Percentiles rank a stretch among this genome's conserved stretches.
These are phyloP conservation scores for Akanthomyces uredinophilus DNA, from an alignment of 2,329 filamentous ascomycete genomes.

Conservation along the genomic window DNA sequence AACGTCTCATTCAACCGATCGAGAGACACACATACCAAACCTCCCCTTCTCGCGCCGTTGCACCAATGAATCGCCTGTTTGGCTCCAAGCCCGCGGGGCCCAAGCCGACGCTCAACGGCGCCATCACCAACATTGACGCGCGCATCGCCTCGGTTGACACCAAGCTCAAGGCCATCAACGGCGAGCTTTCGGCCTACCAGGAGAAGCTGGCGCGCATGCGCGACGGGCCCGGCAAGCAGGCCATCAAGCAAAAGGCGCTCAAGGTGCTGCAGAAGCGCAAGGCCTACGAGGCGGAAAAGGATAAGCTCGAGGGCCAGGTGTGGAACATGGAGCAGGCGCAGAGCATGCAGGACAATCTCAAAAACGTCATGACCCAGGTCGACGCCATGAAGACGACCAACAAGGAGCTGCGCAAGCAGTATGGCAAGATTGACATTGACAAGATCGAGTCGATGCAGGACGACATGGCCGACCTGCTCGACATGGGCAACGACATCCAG, in stretches of 20 bases:
- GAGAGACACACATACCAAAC: not conserved
- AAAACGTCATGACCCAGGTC: conserved; percentile 97
- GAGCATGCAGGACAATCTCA: conserved; percentile 98
- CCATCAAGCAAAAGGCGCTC: conserved; percentile 88
- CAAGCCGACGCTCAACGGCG: conserved; percentile 80
- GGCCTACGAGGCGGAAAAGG: conserved; percentile 88
- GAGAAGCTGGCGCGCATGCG: conserved; percentile 86
- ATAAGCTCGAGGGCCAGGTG: conserved; percentile 87
- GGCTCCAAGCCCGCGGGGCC: conserved; percentile 80
- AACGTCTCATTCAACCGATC: not conserved
- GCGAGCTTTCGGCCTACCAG: conserved; percentile 85
- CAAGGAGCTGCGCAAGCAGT: conserved; percentile 87
- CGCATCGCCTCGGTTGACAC: conserved; percentile 86
- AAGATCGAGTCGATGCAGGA: conserved; percentile 98
- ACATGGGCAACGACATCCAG: conserved; percentile 97
- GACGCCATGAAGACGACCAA: conserved; percentile 97
- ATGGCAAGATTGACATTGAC: conserved; percentile 95
- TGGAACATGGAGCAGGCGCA: conserved; percentile 99
- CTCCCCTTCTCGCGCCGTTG: not conserved
- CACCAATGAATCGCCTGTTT: conserved; percentile 92
- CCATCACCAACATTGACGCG: conserved; percentile 80
- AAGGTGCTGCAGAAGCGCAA: conserved; percentile 92
- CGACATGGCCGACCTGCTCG: conserved; percentile 97
- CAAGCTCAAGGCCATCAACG: conserved; percentile 87
- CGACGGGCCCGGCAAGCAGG: conserved; percentile 87